These are phyloP conservation scores for Zygotorulaspora sp. DNA, from an alignment of 805 yeast species.

Conservation along the genomic window DNA sequence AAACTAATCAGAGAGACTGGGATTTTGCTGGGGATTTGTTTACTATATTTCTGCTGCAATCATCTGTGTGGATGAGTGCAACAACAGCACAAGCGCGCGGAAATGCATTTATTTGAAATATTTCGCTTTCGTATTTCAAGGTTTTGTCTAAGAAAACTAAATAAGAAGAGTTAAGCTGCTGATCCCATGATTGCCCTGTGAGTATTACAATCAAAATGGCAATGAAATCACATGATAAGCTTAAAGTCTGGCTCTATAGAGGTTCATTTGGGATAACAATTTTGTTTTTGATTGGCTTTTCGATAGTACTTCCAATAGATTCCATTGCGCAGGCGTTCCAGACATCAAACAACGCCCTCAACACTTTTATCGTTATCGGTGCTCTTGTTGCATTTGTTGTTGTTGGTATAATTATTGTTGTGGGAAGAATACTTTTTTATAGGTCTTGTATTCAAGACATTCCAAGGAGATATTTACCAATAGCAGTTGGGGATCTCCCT, in stretches of 20 bases:
- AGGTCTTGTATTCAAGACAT: constrained; percentile 64
- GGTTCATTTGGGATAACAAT: constrained; percentile 21
- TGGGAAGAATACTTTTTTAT: constrained; percentile 55
- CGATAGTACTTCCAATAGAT: constrained; percentile 75
- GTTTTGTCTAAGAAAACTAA: too few species aligned
- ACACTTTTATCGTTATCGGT: constrained; percentile 73
- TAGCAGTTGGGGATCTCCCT: constrained; percentile 56
- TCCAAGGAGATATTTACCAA: constrained; percentile 73
- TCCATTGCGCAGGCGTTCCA: constrained; percentile 57
- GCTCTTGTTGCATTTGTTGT: constrained; percentile 61
- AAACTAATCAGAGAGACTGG: too few species aligned
- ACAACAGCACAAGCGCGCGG: too few species aligned
- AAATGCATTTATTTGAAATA: too few species aligned
- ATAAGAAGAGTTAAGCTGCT: too few species aligned
- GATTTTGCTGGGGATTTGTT: too few species aligned
- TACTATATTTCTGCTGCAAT: too few species aligned
- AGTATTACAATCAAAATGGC: too few species aligned
- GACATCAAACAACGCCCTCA: constrained; percentile 59
- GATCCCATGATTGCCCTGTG: too few species aligned
- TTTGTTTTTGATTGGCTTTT: constrained; percentile 49
- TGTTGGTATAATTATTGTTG: constrained; percentile 46
- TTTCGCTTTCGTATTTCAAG: too few species aligned
- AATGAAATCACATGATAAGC: constrained; percentile 6
- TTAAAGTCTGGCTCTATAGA: constrained; percentile 18
- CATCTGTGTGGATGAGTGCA: too few species aligned